Evolutionary conservation across 164 flowering plant genomes (phyloP), one percentile per base, ranked within the genome.

Genomic region (Sextonia rubra): DNA sequence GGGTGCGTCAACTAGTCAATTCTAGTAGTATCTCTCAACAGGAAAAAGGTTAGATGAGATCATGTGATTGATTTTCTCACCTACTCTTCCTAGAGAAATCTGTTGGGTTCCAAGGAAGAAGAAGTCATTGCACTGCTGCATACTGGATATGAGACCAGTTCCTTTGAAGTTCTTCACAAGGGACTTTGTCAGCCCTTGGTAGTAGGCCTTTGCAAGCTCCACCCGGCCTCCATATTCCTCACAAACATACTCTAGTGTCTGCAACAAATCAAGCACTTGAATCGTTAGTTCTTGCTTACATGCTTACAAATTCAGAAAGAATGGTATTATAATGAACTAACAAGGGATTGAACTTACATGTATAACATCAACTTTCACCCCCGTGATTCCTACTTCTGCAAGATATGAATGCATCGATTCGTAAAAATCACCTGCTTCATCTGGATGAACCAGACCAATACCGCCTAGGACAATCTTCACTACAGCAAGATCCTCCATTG

Each of bases 121-220:
- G 81, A 93, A 93, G 81, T 93, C 97, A 74, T 91, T 91, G 83
- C 91, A 87, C 47, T 93, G 98, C 49, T 93, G 91, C 98, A 93
- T 93, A 78, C 98, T 93, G 44, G 97, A 73, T 44, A 93, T 82
- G n/a, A 93, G 77, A 49, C 93, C 97, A 62, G 77, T 86, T 64
- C 95, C 97, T 25, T 87, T 83, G 87, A 93, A 90, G 83, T 93
- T 91, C 83, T 88, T 93, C 12, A 29, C 25, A 12, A 93, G 70
- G 11, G 98, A 93, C 18, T 82, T 79, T 1, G 89, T 72, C 48
- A 91, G 69, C 29, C 97, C 97, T 29, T 87, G 67, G 72, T 91
- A 90, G 52, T 93, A 90, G 22, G 85, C 87, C 82, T 88, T 89
- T 24, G 91, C 92, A 26, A 93, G 90, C 81, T 87, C 92, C 1